A percentile compares a stretch with the other conserved stretches of the same genome.
These are phyloP conservation scores for Saururus chinensis DNA, from an alignment of 164 flowering plant species.

Conservation along the genomic window DNA sequence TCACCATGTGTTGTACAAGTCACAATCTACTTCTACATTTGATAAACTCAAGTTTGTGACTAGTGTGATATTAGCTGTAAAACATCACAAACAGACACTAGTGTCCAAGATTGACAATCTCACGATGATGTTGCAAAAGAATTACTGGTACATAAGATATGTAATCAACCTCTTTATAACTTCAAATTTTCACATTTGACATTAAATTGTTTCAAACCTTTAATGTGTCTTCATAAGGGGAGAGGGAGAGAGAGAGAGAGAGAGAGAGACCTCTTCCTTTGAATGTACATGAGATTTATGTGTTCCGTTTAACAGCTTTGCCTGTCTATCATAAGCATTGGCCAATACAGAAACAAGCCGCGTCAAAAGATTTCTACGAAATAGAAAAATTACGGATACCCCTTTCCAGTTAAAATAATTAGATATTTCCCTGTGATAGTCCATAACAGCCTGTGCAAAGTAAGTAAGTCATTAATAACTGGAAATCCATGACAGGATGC, in stretches of 20 bases:
- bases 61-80: not conserved
- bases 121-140: not conserved
- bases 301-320: constrained; percentile 67
- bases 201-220: too few relatives aligned
- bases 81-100: too few relatives aligned
- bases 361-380: constrained; percentile 58
- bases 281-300: constrained; percentile 88
- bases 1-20: too few relatives aligned
- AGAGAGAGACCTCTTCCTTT: constrained; percentile 49
- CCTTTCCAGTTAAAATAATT: constrained; percentile 64
- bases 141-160: not conserved
- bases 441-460: constrained; percentile 42
- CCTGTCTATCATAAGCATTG: constrained; percentile 63
- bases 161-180: too few relatives aligned
- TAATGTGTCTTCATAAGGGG: too few relatives aligned
- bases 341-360: constrained; percentile 67
- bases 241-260: constrained; percentile 5
- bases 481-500: not conserved
- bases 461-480: not conserved
- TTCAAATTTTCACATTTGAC: too few relatives aligned
- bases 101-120: not conserved
- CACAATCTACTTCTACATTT: too few relatives aligned
- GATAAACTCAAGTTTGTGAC: not conserved
- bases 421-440: constrained; percentile 47
- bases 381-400: constrained; percentile 63